These are phyloP conservation scores for Globisporangium irregulare DNA, from an alignment of 352 stramenopile species.

Conservation along the genomic window DNA sequence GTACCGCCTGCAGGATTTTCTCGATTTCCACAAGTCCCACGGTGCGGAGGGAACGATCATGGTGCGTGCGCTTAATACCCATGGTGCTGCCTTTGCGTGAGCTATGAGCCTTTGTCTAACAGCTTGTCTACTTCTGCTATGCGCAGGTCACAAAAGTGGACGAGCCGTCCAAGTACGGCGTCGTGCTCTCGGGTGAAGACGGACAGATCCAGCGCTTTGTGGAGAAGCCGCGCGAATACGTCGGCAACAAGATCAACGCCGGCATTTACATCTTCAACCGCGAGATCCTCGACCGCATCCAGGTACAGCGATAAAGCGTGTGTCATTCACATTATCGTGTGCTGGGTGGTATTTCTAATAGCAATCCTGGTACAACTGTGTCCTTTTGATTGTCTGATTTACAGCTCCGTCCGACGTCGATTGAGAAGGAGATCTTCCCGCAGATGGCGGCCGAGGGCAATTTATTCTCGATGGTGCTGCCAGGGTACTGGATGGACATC, in stretches of 20 bases:
- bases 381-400: neutral
- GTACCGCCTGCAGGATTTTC: slow-evolving; percentile 73
- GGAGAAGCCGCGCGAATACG: slow-evolving; percentile 87
- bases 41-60: slow-evolving; percentile 82
- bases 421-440: slow-evolving; percentile 90
- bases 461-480: slow-evolving; percentile 82
- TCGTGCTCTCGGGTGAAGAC: slow-evolving; percentile 73
- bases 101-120: neutral
- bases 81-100: neutral
- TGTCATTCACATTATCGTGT: neutral
- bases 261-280: slow-evolving; percentile 90
- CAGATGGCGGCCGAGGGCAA: slow-evolving; percentile 87
- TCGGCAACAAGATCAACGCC: slow-evolving; percentile 90
- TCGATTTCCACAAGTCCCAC: slow-evolving; percentile 79
- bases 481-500: slow-evolving; percentile 91
- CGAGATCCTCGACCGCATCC: slow-evolving; percentile 85
- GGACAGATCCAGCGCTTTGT: slow-evolving; percentile 89
- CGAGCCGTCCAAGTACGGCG: slow-evolving; percentile 89
- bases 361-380: neutral
- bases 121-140: neutral
- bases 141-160: slow-evolving; percentile 67
- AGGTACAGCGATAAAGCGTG: slow-evolving; percentile 19
- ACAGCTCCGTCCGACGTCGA: slow-evolving; percentile 82
- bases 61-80: slow-evolving; percentile 15
- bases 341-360: neutral